Evolutionary conservation across 2,329 filamentous ascomycete species (phyloP).

Genomic region (Cryphonectria radicalis): DNA sequence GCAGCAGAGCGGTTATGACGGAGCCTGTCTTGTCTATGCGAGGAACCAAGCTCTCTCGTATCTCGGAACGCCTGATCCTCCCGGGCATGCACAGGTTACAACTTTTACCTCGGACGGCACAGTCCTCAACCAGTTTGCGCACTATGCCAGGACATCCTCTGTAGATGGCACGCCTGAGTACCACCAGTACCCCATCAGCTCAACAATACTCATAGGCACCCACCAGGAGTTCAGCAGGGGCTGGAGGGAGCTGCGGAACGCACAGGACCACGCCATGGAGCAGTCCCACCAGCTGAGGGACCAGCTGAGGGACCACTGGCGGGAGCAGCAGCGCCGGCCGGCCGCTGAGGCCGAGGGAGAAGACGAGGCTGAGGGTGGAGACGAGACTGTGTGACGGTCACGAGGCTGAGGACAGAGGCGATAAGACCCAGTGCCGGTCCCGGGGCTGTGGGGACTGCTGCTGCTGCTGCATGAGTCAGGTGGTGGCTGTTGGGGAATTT

Average conservation of each 20-base stretch:
- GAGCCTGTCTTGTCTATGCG: constrained; percentile 36
- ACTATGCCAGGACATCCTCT: neutral
- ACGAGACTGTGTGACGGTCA: too few relatives aligned
- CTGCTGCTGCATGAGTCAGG: too few relatives aligned
- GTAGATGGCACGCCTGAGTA: neutral
- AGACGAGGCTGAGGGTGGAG: too few relatives aligned
- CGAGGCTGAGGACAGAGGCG: too few relatives aligned
- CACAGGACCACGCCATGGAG: constrained; percentile 32
- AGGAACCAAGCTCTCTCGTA: constrained; percentile 35
- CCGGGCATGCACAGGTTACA: neutral
- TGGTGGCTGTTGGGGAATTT: too few relatives aligned
- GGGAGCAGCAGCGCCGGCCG: neutral
- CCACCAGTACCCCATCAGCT: neutral
- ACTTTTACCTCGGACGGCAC: neutral
- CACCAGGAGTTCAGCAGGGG: neutral
- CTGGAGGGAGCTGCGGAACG: constrained; percentile 30
- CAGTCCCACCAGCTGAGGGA: constrained; percentile 4
- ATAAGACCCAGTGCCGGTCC: too few relatives aligned
- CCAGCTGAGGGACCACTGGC: constrained; percentile 4
- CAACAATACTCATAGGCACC: neutral
- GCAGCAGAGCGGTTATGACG: constrained; percentile 35
- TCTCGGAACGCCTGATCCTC: neutral
- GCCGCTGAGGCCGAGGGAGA: neutral
- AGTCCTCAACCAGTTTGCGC: neutral
- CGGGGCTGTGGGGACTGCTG: too few relatives aligned